Conservation (phyloP, 345 rosid genomes). For the Aquilaria malaccensis region DNA sequence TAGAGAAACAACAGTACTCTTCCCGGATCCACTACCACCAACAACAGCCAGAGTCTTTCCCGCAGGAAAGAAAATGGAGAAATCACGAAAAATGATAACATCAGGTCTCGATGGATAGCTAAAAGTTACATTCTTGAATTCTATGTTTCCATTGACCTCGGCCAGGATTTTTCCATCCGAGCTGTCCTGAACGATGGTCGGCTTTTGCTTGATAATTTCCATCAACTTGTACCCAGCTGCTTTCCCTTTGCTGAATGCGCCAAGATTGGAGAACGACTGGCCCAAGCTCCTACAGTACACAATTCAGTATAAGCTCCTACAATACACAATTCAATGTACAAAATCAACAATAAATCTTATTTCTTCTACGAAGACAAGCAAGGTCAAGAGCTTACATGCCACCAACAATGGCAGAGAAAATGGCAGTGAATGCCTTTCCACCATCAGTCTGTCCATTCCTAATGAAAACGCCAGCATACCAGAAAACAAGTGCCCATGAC, state of each 20-base stretch:
- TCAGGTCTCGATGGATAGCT: slow-evolving; percentile 99
- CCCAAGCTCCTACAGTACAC: slow-evolving; percentile 84
- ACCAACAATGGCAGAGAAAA: slow-evolving; percentile 99
- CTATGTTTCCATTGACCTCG: slow-evolving; percentile 83
- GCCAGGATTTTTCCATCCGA: slow-evolving; percentile 63
- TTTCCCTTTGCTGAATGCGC: slow-evolving; percentile 99
- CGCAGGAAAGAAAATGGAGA: slow-evolving; percentile 87
- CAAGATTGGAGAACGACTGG: slow-evolving; percentile 97
- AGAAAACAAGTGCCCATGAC: slow-evolving; percentile 99
- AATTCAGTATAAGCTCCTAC: slow-evolving; percentile 55
- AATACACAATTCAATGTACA: slow-evolving; percentile 15
- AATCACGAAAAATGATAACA: slow-evolving; percentile 77
- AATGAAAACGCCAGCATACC: slow-evolving; percentile 99
- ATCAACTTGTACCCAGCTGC: slow-evolving; percentile 93
- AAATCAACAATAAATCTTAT: background rate
- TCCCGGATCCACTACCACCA: slow-evolving; percentile 99
- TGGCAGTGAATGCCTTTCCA: slow-evolving; percentile 96
- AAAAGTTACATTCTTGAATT: slow-evolving; percentile 84
- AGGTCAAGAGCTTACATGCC: slow-evolving; percentile 67
- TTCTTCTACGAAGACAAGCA: background rate
- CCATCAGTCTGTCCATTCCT: slow-evolving; percentile 93
- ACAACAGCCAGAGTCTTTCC: slow-evolving; percentile 97
- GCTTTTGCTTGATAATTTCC: slow-evolving; percentile 93
- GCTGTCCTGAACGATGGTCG: slow-evolving; percentile 73
- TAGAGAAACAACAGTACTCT: slow-evolving; percentile 95